phyloP scores from a whole-genome alignment of 2,329 filamentous ascomycete species.

The Talaromyces sp. region DNA sequence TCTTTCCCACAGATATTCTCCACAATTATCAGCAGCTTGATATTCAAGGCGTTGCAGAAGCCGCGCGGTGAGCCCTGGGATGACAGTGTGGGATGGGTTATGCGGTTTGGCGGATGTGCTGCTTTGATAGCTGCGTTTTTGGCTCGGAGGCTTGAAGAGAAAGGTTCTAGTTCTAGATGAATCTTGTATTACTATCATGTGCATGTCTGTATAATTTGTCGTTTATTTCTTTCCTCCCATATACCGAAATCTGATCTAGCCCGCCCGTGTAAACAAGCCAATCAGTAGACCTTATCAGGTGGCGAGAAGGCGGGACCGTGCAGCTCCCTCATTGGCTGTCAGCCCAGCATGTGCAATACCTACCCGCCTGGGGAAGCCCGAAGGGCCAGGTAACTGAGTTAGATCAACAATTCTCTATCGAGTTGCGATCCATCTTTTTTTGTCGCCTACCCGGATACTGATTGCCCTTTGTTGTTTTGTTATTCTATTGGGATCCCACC shows the following conservation, averaged over 20 bases:
- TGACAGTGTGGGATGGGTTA: conserved; percentile 77
- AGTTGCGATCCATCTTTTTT: background rate
- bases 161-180: conserved; percentile 24
- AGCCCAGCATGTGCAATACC: background rate
- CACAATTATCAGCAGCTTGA: conserved; percentile 73
- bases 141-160: conserved; percentile 63
- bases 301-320: background rate
- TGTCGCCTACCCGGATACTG: background rate
- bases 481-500: background rate
- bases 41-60: conserved; percentile 84
- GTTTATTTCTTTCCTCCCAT: too few relatives aligned
- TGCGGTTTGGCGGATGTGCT: conserved; percentile 76
- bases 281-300: background rate
- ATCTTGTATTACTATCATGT: background rate
- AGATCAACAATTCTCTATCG: background rate
- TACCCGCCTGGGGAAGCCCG: background rate
- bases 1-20: conserved; percentile 88
- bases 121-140: conserved; percentile 72
- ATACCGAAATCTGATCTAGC: too few relatives aligned
- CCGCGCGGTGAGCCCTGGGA: conserved; percentile 79
- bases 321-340: background rate
- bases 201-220: background rate
- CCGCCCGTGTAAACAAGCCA: too few relatives aligned
- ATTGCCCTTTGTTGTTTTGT: background rate
- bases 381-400: conserved; percentile 1